Conservation (phyloP, 179 eudicot genomes). For the Patellifolia procumbens region DNA sequence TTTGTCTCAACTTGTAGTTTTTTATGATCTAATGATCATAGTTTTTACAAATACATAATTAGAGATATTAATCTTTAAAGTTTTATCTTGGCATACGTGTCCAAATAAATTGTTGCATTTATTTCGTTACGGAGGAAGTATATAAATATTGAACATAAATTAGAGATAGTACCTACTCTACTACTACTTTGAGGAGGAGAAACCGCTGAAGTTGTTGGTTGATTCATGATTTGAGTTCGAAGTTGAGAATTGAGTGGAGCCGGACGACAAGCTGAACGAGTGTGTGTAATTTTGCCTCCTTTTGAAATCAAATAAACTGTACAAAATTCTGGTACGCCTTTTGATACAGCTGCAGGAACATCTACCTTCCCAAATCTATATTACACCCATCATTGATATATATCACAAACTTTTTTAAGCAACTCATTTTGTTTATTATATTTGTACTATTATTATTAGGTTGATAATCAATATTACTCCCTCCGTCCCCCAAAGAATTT, state of each 20-base stretch:
- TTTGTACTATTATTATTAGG: too few relatives aligned
- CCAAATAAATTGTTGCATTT: too few relatives aligned
- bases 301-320: constrained; percentile 39
- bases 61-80: too few relatives aligned
- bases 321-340: constrained; percentile 44
- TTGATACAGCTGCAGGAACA: constrained; percentile 28
- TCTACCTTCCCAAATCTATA: constrained; percentile 36
- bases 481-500: too few relatives aligned
- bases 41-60: too few relatives aligned
- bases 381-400: neutral
- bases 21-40: too few relatives aligned
- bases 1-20: too few relatives aligned
- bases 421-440: neutral
- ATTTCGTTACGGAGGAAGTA: too few relatives aligned
- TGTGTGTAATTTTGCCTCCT: constrained; percentile 37
- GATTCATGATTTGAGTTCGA: constrained; percentile 48
- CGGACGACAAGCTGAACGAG: constrained; percentile 56
- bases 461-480: too few relatives aligned
- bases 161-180: too few relatives aligned
- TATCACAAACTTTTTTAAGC: neutral
- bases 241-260: constrained; percentile 59
- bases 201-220: constrained; percentile 17
- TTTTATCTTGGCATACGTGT: too few relatives aligned
- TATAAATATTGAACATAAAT: too few relatives aligned
- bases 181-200: constrained; percentile 10